A percentile compares a stretch with the other conserved stretches of the same genome.
Conservation (phyloP, 345 rosid genomes). For the Erysimum cheiranthoides region DNA sequence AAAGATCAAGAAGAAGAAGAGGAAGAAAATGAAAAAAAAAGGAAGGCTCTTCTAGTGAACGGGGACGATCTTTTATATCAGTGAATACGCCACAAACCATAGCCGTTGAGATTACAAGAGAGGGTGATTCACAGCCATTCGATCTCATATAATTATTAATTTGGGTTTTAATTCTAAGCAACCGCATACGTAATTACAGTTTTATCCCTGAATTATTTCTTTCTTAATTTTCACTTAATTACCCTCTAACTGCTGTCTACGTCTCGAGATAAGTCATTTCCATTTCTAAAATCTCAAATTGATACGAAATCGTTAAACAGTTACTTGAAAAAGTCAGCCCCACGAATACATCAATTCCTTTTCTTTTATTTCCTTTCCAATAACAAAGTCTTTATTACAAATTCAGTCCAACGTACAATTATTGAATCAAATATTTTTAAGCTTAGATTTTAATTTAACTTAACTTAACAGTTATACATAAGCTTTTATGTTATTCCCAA, state of each 20-base stretch:
- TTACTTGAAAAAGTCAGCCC: conserved; percentile 43
- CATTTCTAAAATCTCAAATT: conserved; percentile 16
- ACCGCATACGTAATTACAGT: conserved; percentile 21
- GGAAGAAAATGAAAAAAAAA: conserved; percentile 19
- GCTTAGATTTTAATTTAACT: not conserved
- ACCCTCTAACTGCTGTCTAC: conserved; percentile 42
- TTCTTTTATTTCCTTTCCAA: not conserved
- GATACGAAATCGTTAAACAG: conserved; percentile 38
- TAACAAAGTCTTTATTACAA: not conserved
- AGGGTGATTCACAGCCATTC: conserved; percentile 12
- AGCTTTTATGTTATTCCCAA: not conserved
- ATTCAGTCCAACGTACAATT: not conserved
- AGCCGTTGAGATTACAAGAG: conserved; percentile 24
- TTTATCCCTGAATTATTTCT: conserved; percentile 22
- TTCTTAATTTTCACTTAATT: conserved; percentile 19
- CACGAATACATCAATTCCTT: conserved; percentile 30
- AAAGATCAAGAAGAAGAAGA: not conserved
- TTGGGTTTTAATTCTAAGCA: conserved; percentile 32
- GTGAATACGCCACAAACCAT: conserved; percentile 28
- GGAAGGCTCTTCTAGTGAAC: conserved; percentile 23
- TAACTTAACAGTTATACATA: not conserved
- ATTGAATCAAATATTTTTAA: not conserved
- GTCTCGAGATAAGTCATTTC: conserved; percentile 38
- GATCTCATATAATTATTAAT: conserved; percentile 32
- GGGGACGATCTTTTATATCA: conserved; percentile 35